These are phyloP conservation scores for Tetrahymena elliotti DNA, from an alignment of 73 alveolate genomes.

Conservation along the genomic window DNA sequence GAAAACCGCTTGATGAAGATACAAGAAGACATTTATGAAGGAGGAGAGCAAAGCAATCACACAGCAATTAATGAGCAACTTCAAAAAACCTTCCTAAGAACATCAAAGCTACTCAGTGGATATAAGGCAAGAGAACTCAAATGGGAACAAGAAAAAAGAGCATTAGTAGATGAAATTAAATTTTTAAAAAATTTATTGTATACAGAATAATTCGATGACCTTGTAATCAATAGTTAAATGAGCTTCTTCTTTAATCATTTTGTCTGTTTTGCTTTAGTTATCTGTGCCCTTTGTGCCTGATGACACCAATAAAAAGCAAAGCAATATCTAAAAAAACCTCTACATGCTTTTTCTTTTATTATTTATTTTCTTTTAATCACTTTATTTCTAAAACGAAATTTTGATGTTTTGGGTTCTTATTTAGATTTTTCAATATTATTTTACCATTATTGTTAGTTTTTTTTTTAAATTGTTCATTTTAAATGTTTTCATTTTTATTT, in stretches of 20 bases:
- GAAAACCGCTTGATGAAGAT: neutral
- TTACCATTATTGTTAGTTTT: too few relatives aligned
- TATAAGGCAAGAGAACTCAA: neutral
- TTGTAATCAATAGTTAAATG: neutral
- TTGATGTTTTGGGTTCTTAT: neutral
- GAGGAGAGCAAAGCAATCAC: neutral
- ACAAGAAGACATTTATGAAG: neutral
- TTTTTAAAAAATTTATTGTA: neutral
- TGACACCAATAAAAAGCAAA: neutral
- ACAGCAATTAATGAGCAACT: neutral
- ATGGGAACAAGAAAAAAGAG: conserved; percentile 1
- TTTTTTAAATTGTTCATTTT: too few relatives aligned
- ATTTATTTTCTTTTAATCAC: neutral
- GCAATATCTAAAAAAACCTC: neutral
- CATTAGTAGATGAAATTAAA: neutral
- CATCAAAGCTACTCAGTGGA: neutral
- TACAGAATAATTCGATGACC: neutral
- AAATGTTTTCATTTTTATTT: too few relatives aligned
- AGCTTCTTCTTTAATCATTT: neutral
- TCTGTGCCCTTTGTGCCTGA: neutral
- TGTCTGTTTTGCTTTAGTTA: neutral
- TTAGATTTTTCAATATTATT: too few relatives aligned
- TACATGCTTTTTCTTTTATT: neutral
- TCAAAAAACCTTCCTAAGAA: neutral
- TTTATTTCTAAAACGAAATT: too few relatives aligned